A percentile compares a stretch with the other conserved stretches of the same genome.
Evolutionary conservation across 352 stramenopile species (phyloP).

Genomic region (Plasmopara muralis): DNA sequence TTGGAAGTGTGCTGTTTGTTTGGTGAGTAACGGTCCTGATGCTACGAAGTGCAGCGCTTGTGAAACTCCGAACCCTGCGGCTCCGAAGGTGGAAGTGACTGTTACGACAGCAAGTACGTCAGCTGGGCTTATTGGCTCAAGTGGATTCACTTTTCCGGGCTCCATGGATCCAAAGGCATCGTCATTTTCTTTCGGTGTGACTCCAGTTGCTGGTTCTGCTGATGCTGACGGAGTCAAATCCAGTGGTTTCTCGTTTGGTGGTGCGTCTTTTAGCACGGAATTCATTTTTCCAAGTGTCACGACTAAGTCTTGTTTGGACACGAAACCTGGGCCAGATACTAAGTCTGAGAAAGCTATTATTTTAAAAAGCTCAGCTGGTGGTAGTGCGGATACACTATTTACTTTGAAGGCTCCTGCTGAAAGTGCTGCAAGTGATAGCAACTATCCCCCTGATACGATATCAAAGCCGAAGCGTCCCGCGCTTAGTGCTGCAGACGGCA

Average conservation of each 20-base stretch:
- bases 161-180: slow-evolving; percentile 12
- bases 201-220: slow-evolving; percentile 1
- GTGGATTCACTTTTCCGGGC: slow-evolving; percentile 36
- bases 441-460: slow-evolving; percentile 14
- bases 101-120: slow-evolving; percentile 15
- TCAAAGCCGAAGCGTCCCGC: slow-evolving; percentile 10
- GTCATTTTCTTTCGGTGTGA: slow-evolving; percentile 36
- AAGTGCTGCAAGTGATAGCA: neutral
- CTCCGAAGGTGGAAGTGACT: slow-evolving; percentile 24
- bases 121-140: slow-evolving; percentile 27
- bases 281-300: slow-evolving; percentile 10
- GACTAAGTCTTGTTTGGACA: slow-evolving; percentile 1
- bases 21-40: slow-evolving; percentile 35
- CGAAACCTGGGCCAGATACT: slow-evolving; percentile 7
- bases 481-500: slow-evolving; percentile 3
- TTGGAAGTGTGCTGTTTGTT: slow-evolving; percentile 54
- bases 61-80: slow-evolving; percentile 40
- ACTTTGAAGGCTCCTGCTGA: slow-evolving; percentile 2
- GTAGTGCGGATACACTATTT: too few species aligned
- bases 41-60: slow-evolving; percentile 41
- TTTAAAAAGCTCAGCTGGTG: neutral
- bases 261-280: neutral
- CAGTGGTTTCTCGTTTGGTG: slow-evolving; percentile 26
- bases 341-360: slow-evolving; percentile 2
- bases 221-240: slow-evolving; percentile 4